phyloP scores from a whole-genome alignment of 2,329 filamentous ascomycete species.

The Pseudogymnoascus sp. region DNA sequence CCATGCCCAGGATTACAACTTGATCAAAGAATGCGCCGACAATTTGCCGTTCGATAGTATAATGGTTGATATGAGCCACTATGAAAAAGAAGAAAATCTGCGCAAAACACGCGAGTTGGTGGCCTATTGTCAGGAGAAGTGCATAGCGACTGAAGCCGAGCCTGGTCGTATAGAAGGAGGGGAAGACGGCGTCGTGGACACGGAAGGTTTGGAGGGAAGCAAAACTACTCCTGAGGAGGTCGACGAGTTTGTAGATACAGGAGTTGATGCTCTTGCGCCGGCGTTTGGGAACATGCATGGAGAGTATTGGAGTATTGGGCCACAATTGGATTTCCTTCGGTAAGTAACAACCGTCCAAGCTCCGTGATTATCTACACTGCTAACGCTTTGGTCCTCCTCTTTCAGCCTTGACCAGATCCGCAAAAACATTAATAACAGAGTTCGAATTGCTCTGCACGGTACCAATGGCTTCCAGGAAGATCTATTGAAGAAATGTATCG shows the following conservation, averaged over 20 bases:
- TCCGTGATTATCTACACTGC: background rate
- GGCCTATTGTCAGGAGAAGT: constrained; percentile 55
- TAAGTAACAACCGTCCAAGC: background rate
- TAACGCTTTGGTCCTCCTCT: background rate
- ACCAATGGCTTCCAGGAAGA: constrained; percentile 48
- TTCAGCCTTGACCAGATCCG: constrained; percentile 36
- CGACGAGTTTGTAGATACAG: constrained; percentile 53
- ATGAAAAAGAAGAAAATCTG: constrained; percentile 63
- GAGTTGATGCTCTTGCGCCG: constrained; percentile 59
- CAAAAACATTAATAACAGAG: constrained; percentile 34
- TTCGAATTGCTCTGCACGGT: constrained; percentile 48
- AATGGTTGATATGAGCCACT: constrained; percentile 70
- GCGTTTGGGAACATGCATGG: constrained; percentile 63
- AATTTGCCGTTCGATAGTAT: constrained; percentile 58
- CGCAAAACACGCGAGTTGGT: constrained; percentile 56
- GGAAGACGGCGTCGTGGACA: constrained; percentile 16
- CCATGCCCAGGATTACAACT: constrained; percentile 54
- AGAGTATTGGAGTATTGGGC: constrained; percentile 37
- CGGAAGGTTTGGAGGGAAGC: constrained; percentile 31
- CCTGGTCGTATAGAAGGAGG: constrained; percentile 33
- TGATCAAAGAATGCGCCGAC: constrained; percentile 49
- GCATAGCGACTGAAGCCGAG: constrained; percentile 63
- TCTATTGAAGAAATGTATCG: constrained; percentile 47
- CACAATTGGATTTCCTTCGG: constrained; percentile 13
- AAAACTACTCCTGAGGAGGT: constrained; percentile 57